A percentile compares a stretch with the other conserved stretches of the same genome.
These are phyloP conservation scores for Acanthamoeba sp. DNA, from an alignment of 208 protist genomes.

Conservation along the genomic window DNA sequence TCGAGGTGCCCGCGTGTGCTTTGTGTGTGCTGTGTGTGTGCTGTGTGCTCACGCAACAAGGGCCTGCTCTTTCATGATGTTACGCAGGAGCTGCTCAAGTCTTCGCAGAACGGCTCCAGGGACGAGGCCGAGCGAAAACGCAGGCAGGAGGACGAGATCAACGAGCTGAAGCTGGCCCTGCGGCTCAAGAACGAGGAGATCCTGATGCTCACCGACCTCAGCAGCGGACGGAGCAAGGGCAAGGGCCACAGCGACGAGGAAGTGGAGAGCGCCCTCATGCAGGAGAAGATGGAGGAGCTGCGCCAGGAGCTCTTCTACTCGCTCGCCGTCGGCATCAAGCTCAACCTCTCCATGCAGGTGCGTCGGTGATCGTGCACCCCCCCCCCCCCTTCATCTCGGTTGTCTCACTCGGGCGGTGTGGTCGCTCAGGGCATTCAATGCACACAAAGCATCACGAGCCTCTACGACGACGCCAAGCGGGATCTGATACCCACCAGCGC, in stretches of 20 bases:
- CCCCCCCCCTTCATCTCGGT: too few species aligned
- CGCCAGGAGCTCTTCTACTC: slow-evolving; percentile 45
- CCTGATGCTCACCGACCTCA: background rate
- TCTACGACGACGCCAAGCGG: background rate
- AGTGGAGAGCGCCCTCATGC: background rate
- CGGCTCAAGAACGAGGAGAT: background rate
- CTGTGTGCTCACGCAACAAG: background rate
- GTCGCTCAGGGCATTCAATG: slow-evolving; percentile 10
- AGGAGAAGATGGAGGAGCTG: slow-evolving; percentile 44
- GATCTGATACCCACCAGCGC: background rate
- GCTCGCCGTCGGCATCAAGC: slow-evolving; percentile 27
- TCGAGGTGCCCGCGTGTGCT: background rate
- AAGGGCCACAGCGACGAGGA: background rate
- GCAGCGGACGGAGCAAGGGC: background rate
- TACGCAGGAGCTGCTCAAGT: background rate
- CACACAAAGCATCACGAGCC: background rate
- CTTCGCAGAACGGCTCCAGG: background rate
- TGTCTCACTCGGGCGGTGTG: too few species aligned
- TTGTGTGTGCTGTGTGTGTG: background rate
- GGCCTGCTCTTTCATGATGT: too few species aligned
- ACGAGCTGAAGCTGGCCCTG: background rate
- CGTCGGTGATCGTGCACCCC: too few species aligned
- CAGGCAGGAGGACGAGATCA: slow-evolving; percentile 1
- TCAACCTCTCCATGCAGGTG: slow-evolving; percentile 48
- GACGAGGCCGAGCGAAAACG: background rate